These are phyloP conservation scores for Peribolospora baueri DNA, from an alignment of 768 basidiomycete genomes.

Conservation along the genomic window DNA sequence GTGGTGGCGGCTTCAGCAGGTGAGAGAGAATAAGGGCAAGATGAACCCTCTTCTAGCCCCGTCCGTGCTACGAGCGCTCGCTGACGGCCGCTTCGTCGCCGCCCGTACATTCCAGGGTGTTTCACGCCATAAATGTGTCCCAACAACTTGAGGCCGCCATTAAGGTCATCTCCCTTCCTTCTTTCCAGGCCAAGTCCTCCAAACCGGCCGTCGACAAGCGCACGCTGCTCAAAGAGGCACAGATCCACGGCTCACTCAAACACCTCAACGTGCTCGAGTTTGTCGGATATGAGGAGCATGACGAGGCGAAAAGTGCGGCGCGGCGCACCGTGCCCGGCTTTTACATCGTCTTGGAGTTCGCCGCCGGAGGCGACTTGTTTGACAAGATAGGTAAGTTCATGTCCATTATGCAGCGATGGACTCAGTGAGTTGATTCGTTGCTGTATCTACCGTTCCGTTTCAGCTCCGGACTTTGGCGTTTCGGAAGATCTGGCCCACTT, in stretches of 20 bases:
- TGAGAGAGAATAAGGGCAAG: too few relatives aligned
- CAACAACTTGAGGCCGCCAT: conserved; percentile 8
- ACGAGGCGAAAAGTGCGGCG: neutral
- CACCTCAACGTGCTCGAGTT: conserved; percentile 64
- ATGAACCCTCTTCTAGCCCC: too few relatives aligned
- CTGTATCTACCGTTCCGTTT: neutral
- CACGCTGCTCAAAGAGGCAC: conserved; percentile 69
- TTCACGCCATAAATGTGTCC: conserved; percentile 6
- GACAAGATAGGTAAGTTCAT: conserved; percentile 72
- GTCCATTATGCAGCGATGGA: neutral
- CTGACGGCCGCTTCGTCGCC: conserved; percentile 1
- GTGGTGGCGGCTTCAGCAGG: too few relatives aligned
- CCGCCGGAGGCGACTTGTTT: conserved; percentile 82
- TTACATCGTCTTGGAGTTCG: conserved; percentile 72
- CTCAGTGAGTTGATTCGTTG: neutral
- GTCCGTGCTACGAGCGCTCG: neutral
- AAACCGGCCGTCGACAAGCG: neutral
- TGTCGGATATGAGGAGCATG: conserved; percentile 24
- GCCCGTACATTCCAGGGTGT: conserved; percentile 7
- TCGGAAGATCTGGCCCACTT: conserved; percentile 65
- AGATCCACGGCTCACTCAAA: conserved; percentile 56
- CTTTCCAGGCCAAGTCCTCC: neutral
- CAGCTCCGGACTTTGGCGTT: conserved; percentile 75
- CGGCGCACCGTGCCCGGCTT: conserved; percentile 35
- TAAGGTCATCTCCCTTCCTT: conserved; percentile 8